Base-by-base conservation (phyloP, 208 protist genomes). In the Leishmania martiniquensis region DNA sequence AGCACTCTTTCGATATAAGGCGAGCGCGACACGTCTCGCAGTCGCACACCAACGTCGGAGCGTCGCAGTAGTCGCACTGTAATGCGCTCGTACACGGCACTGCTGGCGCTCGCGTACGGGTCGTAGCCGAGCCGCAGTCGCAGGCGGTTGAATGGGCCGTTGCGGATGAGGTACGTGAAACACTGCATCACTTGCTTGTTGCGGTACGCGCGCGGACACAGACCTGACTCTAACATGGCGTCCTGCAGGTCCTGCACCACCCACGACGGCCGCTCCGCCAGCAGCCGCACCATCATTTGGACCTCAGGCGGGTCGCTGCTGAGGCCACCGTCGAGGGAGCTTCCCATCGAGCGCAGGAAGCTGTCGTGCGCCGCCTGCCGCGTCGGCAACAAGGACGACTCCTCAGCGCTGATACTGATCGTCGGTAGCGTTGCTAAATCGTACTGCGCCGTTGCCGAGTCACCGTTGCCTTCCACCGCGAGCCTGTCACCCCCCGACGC, bases 81-180 rank as follows among this genome's bases (percentile, higher is more conserved):
- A 44, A 93, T 59, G 45, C 86, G 78, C 78, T 95, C 87, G 75
- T 91, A 91, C 59, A 75, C n/a, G 17, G 78, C 83, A 39, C 80
- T 87, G 51, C 42, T 34, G 32, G 78, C 67, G 70, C 62, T 85
- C 32, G 76, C 84, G 76, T 93, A 97, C 0, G 93, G 93, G 76
- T 97, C 82, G 85, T 89, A 95, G 62, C 85, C 90, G n/a, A 92
- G 65, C 3, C 90, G 87, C 68, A 97, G 83, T 57, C 91, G 90
- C n/a, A 95, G 73, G 6, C 93, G 87, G 76, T 94, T 92, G 84
- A 93, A 97, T 10, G 93, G 90, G 4, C 93, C 93, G 67, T 82
- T 92, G 51, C 70, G 72, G 39, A 97, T 87, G 6, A 89, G 55
- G 68, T 97, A 97, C 25, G 93, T 95, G 51, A 95, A 77, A 59